Conservation (phyloP, 2,329 filamentous ascomycete species). For the Calcarisporium arbuscula region DNA sequence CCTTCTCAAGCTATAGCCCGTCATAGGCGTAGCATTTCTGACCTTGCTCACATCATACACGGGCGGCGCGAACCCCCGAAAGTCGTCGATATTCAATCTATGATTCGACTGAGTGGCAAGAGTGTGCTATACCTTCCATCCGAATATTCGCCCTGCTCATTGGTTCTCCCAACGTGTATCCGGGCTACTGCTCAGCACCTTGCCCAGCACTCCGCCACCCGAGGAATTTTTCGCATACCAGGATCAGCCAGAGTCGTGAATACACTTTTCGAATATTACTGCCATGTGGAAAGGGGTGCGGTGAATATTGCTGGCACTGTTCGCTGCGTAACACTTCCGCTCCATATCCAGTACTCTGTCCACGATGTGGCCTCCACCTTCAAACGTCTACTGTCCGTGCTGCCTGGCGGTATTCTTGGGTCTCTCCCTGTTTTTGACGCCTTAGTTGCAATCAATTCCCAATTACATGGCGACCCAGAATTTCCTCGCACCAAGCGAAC, state of each 20-base stretch:
- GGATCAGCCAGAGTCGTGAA: slow-evolving; percentile 52
- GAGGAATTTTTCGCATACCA: slow-evolving; percentile 58
- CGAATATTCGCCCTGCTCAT: slow-evolving; percentile 49
- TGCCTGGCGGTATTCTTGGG: slow-evolving; percentile 62
- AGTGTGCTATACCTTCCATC: slow-evolving; percentile 54
- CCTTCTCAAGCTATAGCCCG: slow-evolving; percentile 13
- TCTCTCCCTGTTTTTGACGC: slow-evolving; percentile 56
- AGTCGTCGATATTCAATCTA: slow-evolving; percentile 46
- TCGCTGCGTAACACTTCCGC: slow-evolving; percentile 51
- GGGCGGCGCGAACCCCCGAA: slow-evolving; percentile 39
- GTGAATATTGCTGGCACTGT: slow-evolving; percentile 51
- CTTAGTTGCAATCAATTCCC: slow-evolving; percentile 53
- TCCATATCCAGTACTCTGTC: slow-evolving; percentile 51
- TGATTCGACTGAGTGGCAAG: slow-evolving; percentile 57
- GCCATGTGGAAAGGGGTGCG: slow-evolving; percentile 37
- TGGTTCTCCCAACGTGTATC: slow-evolving; percentile 59
- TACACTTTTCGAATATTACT: slow-evolving; percentile 59
- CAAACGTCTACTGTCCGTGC: slow-evolving; percentile 55
- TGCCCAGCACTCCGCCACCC: slow-evolving; percentile 46
- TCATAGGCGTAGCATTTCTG: slow-evolving; percentile 49
- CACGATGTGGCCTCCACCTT: slow-evolving; percentile 64
- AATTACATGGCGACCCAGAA: slow-evolving; percentile 46
- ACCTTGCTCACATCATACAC: slow-evolving; percentile 42
- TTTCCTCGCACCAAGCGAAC: slow-evolving; percentile 46
- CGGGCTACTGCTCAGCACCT: slow-evolving; percentile 61